A percentile compares a stretch with the other conserved stretches of the same genome.
Evolutionary conservation across 2,329 filamentous ascomycete species (phyloP).

Genomic region (Arthrocladium fulminans): DNA sequence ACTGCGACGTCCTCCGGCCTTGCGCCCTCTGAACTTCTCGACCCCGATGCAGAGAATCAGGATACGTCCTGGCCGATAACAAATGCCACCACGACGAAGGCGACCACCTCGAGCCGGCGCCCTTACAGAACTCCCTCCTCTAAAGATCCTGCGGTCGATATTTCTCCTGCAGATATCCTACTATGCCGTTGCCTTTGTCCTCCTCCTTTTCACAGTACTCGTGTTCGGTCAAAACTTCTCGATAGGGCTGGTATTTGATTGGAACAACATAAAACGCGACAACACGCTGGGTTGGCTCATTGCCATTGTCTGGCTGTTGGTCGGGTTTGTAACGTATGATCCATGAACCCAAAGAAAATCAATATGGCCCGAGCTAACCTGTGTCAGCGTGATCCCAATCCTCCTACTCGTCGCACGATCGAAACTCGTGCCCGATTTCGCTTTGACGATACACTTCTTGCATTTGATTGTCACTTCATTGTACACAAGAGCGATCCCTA

Average conservation of each 20-base stretch:
- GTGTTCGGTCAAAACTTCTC: slow-evolving; percentile 55
- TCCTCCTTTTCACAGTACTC: slow-evolving; percentile 60
- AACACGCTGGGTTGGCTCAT: slow-evolving; percentile 63
- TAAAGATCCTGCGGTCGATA: slow-evolving; percentile 60
- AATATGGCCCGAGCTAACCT: slow-evolving; percentile 21
- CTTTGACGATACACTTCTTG: slow-evolving; percentile 75
- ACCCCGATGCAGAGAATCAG: background rate
- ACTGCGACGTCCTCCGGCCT: no score
- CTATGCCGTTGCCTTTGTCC: slow-evolving; percentile 51
- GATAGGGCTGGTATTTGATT: slow-evolving; percentile 52
- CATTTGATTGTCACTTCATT: slow-evolving; percentile 69
- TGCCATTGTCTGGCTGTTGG: slow-evolving; percentile 58
- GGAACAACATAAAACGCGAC: slow-evolving; percentile 56
- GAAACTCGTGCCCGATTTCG: slow-evolving; percentile 92
- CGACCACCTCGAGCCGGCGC: slow-evolving; percentile 57
- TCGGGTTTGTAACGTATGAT: slow-evolving; percentile 56
- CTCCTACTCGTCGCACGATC: slow-evolving; percentile 76
- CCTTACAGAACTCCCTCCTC: slow-evolving; percentile 56
- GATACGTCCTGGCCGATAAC: slow-evolving; percentile 24
- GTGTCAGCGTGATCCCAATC: slow-evolving; percentile 66
- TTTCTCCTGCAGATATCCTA: slow-evolving; percentile 55
- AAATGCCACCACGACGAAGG: slow-evolving; percentile 48
- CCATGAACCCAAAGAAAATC: slow-evolving; percentile 10
- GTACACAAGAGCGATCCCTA: slow-evolving; percentile 68
- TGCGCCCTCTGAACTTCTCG: no score